Conservation (phyloP, 2,329 filamentous ascomycete species). For the Colletotrichum scovillei region DNA sequence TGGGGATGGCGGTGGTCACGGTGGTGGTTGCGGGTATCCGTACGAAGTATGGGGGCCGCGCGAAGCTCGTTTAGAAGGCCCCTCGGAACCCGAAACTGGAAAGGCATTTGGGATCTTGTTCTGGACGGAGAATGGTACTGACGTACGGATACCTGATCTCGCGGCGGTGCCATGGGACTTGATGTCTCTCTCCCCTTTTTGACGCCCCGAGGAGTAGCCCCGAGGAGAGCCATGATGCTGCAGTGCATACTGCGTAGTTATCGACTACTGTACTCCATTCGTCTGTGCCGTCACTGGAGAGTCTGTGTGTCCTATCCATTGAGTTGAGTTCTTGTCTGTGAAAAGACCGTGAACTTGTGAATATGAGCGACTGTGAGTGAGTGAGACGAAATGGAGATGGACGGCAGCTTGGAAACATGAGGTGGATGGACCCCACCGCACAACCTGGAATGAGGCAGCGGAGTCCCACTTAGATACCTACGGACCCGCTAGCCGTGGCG, state of each 20-base stretch:
- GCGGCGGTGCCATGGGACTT: background rate
- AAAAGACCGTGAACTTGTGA: too few relatives aligned
- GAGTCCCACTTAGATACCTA: background rate
- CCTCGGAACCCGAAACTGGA: conserved; percentile 6
- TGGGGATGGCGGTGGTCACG: background rate
- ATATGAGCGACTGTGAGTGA: background rate
- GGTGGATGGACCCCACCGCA: background rate
- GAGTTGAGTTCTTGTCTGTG: background rate
- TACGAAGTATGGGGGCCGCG: background rate
- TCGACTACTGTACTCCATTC: too few relatives aligned
- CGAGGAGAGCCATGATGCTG: background rate
- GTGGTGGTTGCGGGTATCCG: too few relatives aligned
- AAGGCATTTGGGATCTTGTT: background rate
- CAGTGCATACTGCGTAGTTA: background rate
- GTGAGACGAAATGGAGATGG: background rate
- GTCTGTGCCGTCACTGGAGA: background rate
- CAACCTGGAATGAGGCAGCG: background rate
- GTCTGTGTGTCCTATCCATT: background rate
- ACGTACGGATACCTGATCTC: background rate
- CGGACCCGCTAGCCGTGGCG: conserved; percentile 7
- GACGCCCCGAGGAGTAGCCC: background rate
- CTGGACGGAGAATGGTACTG: background rate
- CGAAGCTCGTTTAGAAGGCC: conserved; percentile 15
- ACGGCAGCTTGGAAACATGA: background rate
- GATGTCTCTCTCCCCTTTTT: background rate